Evolutionary conservation across 495 filamentous ascomycete genomes (phyloP).

Genomic region (Lasiosphaeriaceae sp.): DNA sequence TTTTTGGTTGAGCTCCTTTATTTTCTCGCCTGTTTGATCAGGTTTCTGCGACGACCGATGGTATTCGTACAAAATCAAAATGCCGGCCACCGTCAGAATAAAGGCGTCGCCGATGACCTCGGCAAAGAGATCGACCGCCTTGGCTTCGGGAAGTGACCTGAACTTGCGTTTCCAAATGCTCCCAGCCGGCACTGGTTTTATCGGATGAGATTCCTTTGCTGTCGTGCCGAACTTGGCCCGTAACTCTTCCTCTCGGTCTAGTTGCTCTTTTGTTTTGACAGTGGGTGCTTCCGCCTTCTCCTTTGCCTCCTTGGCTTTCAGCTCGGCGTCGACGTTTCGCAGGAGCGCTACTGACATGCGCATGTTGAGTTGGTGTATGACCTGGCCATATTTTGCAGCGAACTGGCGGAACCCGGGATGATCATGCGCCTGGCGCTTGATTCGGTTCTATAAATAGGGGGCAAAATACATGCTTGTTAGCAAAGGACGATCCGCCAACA

Average conservation of each 20-base stretch:
- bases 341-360: constrained; percentile 79
- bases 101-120: constrained; percentile 93
- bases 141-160: constrained; percentile 78
- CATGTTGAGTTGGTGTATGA: constrained; percentile 92
- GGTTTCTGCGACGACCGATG: constrained; percentile 68
- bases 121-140: constrained; percentile 93
- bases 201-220: constrained; percentile 30
- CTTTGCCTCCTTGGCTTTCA: constrained; percentile 53
- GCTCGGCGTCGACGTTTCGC: constrained; percentile 66
- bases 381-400: constrained; percentile 65
- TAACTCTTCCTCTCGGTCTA: constrained; percentile 57
- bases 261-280: constrained; percentile 73
- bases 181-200: constrained; percentile 26
- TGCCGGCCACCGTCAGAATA: constrained; percentile 75
- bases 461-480: constrained; percentile 3
- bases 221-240: constrained; percentile 38
- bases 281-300: constrained; percentile 71
- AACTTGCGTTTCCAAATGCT: constrained; percentile 52
- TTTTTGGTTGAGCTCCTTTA: constrained; percentile 68
- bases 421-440: constrained; percentile 91
- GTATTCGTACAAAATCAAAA: constrained; percentile 78
- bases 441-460: constrained; percentile 92
- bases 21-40: constrained; percentile 58
- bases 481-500: too few species aligned
- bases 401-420: constrained; percentile 84